Conservation (phyloP, 805 yeast genomes). For the Phaffomyces thermotolerans region DNA sequence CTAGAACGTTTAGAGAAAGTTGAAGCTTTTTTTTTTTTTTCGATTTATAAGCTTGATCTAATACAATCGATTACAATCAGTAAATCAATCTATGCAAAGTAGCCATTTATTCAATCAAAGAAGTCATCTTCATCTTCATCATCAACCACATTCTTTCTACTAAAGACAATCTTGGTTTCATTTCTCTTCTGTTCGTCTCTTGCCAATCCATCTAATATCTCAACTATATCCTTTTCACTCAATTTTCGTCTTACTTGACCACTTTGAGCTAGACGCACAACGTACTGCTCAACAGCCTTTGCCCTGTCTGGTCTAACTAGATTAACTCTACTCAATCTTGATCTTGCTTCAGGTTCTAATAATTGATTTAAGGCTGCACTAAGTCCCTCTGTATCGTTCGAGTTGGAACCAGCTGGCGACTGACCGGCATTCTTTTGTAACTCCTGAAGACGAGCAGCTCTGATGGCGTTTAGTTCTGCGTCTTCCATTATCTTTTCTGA, state of each 20-base stretch:
- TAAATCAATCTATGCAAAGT: too few species aligned
- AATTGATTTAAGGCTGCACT: conserved; percentile 49
- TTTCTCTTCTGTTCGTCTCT: conserved; percentile 59
- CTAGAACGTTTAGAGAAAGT: too few species aligned
- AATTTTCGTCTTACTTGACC: conserved; percentile 73
- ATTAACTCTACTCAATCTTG: conserved; percentile 76
- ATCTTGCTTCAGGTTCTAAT: conserved; percentile 77
- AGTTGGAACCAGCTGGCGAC: background rate
- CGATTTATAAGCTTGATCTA: too few species aligned
- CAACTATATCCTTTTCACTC: conserved; percentile 77
- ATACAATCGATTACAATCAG: too few species aligned
- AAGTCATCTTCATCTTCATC: conserved; percentile 32
- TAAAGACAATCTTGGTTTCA: conserved; percentile 50
- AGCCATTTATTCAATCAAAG: conserved; percentile 30
- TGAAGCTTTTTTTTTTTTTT: too few species aligned
- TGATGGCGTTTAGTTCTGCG: conserved; percentile 77
- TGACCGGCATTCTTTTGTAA: conserved; percentile 51
- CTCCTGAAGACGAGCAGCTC: conserved; percentile 88
- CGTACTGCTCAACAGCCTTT: conserved; percentile 73
- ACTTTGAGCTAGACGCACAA: conserved; percentile 61
- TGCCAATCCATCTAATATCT: conserved; percentile 74
- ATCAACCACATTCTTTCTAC: conserved; percentile 18
- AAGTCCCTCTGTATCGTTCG: background rate
- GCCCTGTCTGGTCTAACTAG: conserved; percentile 92
- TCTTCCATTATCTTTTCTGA: conserved; percentile 56